These are phyloP conservation scores for Leccinum subatratum DNA, from an alignment of 1,284 basidiomycete genomes.

Conservation along the genomic window DNA sequence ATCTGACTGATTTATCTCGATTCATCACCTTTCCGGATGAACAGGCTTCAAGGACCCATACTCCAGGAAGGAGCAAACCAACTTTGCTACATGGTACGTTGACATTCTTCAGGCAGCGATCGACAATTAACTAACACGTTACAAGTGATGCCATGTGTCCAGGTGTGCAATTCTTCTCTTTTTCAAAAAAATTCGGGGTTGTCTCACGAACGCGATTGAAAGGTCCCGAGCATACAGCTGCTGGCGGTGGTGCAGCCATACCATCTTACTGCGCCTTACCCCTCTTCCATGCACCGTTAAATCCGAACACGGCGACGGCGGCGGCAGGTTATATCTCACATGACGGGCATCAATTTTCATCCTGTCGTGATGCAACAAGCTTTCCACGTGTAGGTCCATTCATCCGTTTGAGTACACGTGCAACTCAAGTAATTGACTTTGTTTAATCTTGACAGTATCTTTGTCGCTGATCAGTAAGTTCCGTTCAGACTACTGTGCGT, in stretches of 20 bases:
- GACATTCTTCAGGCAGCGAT: background rate
- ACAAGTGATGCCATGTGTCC: conserved; percentile 52
- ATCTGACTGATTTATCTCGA: background rate
- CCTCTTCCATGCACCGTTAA: conserved; percentile 47
- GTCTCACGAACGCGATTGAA: conserved; percentile 1
- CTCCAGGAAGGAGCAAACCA: conserved; percentile 46
- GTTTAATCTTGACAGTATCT: conserved; percentile 20
- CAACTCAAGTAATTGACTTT: background rate
- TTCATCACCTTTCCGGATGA: background rate
- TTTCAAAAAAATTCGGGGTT: fast-evolving
- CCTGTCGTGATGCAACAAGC: conserved; percentile 44
- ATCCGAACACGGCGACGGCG: conserved; percentile 24
- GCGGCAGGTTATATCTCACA: conserved; percentile 49
- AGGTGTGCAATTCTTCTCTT: conserved; percentile 12
- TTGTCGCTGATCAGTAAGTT: conserved; percentile 27
- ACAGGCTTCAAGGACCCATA: conserved; percentile 49
- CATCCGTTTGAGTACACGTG: background rate
- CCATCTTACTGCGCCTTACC: conserved; percentile 55
- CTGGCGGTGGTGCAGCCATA: conserved; percentile 37
- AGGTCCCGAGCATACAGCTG: conserved; percentile 46
- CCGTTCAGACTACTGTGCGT: background rate
- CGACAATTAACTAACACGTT: background rate
- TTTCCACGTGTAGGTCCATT: conserved; percentile 24
- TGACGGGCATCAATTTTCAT: conserved; percentile 45
- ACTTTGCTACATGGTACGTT: conserved; percentile 51